Conservation (phyloP, 306 rosid species). For the Luffa aegyptiaca region DNA sequence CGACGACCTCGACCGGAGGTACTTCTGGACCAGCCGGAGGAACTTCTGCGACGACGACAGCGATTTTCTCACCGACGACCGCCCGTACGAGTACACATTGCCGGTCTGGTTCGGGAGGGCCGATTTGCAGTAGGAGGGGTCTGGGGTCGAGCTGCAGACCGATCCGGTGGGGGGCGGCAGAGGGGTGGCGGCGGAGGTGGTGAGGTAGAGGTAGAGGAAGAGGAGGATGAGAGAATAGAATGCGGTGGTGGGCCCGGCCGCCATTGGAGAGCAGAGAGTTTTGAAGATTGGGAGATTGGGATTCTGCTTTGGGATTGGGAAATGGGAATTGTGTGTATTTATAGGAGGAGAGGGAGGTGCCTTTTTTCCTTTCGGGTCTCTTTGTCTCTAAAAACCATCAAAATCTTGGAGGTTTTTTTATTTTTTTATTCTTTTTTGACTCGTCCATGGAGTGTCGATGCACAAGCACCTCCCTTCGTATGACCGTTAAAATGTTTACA, state of each 20-base stretch:
- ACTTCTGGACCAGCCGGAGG: slow-evolving; percentile 25
- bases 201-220: background rate
- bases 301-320: too few relatives aligned
- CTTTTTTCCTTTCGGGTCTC: background rate
- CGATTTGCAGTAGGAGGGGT: slow-evolving; percentile 64
- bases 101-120: slow-evolving; percentile 43
- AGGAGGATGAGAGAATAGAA: background rate
- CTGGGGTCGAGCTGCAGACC: slow-evolving; percentile 56
- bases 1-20: slow-evolving; percentile 19
- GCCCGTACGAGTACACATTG: slow-evolving; percentile 53
- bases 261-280: background rate
- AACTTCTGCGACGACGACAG: slow-evolving; percentile 52
- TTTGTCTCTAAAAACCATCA: background rate
- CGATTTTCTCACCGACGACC: slow-evolving; percentile 47
- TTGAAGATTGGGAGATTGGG: background rate
- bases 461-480: too few relatives aligned
- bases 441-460: too few relatives aligned
- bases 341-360: background rate
- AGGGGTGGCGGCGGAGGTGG: slow-evolving; percentile 4
- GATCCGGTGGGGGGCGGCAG: slow-evolving; percentile 25
- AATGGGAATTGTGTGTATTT: background rate
- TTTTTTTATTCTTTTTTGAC: too few relatives aligned
- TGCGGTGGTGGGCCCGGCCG: slow-evolving; percentile 17
- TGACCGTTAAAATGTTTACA: too few relatives aligned
- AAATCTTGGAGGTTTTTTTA: background rate